Evolutionary conservation across 768 basidiomycete genomes (phyloP), one percentile per base, ranked within the genome.

Genomic region (Suillus luteus): DNA sequence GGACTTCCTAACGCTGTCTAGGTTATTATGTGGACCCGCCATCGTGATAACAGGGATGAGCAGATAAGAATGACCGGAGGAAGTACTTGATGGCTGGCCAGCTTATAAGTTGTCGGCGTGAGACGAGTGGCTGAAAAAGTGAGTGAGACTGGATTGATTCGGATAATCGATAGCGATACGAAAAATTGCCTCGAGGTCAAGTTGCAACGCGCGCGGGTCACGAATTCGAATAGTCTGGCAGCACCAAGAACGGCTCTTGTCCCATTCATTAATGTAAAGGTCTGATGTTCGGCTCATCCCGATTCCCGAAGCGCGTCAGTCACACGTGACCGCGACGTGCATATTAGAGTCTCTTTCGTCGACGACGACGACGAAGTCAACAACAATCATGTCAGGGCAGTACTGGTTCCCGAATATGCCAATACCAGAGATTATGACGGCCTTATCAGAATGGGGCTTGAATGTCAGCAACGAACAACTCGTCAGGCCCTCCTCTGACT

Each of bases 401-500:
- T 83, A 81, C 61, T 83, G 82, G 81, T 91, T 88, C 65, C 90
- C 91, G 1, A 81, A 85, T 54, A 87, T 92, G 84, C 78, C 83
- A 46, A 78, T 81, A 37, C 69, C 80, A 22, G 91, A 92, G 62
- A 88, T 93, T 38, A 83, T 89, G 44, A 75, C 80, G 58, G 81
- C 88, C 2, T 82, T 94, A 31, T 77, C 82, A 6, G 86, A 83
- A 27, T 92, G 91, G 89, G 88, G 86, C 1, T 79, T 92, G 37
- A 78, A 83, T 9, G 81, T 92, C 40, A 86, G 82, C 67, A 81
- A 82, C 54, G 87, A 90, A 59, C 89, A 92, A 66, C 86, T 94
- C 49, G 71, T 81, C 49, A 81, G 82, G 19, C 92, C 92, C 1
- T 85, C 85, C 1, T 69, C 86, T 0, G 90, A 92, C 49, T 91